Base-by-base conservation (phyloP, 495 filamentous ascomycete genomes). In the Xylaria sp. region DNA sequence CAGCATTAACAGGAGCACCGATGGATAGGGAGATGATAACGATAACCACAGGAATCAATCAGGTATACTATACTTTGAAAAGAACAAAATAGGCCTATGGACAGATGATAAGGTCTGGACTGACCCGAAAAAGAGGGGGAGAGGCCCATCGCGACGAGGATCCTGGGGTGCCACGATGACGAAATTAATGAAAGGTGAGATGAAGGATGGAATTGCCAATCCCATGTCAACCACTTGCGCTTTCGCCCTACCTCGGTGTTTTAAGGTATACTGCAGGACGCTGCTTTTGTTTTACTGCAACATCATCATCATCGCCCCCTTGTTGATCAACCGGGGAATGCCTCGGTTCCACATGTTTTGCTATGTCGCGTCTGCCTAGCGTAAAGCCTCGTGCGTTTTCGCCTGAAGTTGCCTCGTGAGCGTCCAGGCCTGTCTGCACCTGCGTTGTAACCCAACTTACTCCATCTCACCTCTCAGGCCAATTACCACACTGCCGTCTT, bases 331-430 rank as follows among this genome's bases (percentile, higher is more conserved):
- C 14, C 41, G 41, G 12, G n/a, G 14, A 46, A 40, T 61, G 35
- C 37, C 59, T 61, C 26, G 52, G 52, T 55, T 55, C 26, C 26
- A 55, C 52, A 55, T 55, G 52, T 31, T 55, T 55, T 17, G 52
- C 8, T 17, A 15, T 55, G 52, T 31, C 52, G 14, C 52, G 50
- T 58, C 66, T 68, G 66, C 66, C 66, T 68, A 59, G 66, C 66
- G 40, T 8, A 44, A 21, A 57, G 66, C 66, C 66, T 68, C 52
- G 12, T 41, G 12, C 43, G 12, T 14, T 67, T 53, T 50, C 33
- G 64, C 33, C 35, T 55, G n/a, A 55, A 53, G 46, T 57, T 68
- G 66, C 66, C 50, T 68, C 24, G 66, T 59, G 50, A 52, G 66
- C 52, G 52, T 24, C 64, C n/a, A 46, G 14, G 24, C 17, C 52